These are phyloP conservation scores for Eutypa lata DNA, from an alignment of 2,329 filamentous ascomycete genomes.

Conservation along the genomic window DNA sequence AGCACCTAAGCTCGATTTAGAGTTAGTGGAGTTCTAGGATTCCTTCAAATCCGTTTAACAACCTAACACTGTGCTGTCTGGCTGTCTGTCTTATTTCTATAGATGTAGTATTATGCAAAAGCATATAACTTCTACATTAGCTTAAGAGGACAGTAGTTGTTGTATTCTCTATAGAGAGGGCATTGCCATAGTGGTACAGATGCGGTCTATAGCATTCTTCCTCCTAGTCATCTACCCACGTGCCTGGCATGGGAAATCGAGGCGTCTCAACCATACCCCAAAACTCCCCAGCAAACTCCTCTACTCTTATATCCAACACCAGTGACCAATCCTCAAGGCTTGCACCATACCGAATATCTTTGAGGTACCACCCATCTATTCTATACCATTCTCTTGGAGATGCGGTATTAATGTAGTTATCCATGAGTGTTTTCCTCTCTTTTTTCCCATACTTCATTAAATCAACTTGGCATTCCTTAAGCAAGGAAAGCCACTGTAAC, in stretches of 20 bases:
- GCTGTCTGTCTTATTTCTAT: too few species aligned
- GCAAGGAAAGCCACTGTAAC: background rate
- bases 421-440: background rate
- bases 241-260: background rate
- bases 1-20: too few species aligned
- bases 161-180: too few species aligned
- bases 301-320: background rate
- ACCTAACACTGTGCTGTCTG: too few species aligned
- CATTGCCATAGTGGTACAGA: too few species aligned
- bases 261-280: background rate
- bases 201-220: too few species aligned
- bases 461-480: background rate
- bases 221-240: background rate
- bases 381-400: background rate
- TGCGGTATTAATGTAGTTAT: background rate
- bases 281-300: background rate
- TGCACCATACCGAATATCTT: background rate
- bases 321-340: background rate
- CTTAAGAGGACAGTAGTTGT: too few species aligned
- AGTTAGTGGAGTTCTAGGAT: too few species aligned
- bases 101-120: too few species aligned
- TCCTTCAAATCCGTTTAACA: too few species aligned
- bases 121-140: too few species aligned
- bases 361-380: background rate
- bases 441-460: background rate